A percentile compares a stretch with the other conserved stretches of the same genome.
phyloP scores from a whole-genome alignment of 2,329 filamentous ascomycete genomes.

The Xylaria sp. region DNA sequence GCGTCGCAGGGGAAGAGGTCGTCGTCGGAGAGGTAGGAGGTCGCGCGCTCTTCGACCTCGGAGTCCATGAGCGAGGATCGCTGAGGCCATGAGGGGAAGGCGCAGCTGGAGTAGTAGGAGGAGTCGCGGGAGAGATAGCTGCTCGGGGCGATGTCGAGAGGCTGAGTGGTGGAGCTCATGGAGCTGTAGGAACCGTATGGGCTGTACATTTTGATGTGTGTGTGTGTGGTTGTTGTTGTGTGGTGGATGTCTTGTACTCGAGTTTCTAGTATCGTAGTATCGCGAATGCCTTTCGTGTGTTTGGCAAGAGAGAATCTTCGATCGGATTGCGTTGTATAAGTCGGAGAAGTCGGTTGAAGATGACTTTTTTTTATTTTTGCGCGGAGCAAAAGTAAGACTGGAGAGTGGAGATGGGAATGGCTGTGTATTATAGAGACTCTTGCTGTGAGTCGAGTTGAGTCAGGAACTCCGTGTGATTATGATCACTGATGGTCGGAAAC shows the following conservation, averaged over 20 bases:
- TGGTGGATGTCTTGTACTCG: background rate
- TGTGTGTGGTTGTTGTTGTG: background rate
- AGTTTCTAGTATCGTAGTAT: background rate
- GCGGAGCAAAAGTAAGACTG: background rate
- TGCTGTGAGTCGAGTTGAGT: constrained; percentile 13
- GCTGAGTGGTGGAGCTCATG: constrained; percentile 32
- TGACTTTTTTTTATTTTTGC: background rate
- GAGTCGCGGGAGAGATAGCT: constrained; percentile 29
- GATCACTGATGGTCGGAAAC: constrained; percentile 19
- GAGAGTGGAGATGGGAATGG: background rate
- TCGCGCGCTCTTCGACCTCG: constrained; percentile 37
- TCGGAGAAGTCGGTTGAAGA: background rate
- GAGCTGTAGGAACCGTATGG: constrained; percentile 36
- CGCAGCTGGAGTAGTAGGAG: constrained; percentile 34
- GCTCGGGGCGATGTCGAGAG: constrained; percentile 31
- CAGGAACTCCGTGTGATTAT: constrained; percentile 14
- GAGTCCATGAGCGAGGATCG: constrained; percentile 33
- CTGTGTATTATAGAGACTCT: constrained; percentile 16
- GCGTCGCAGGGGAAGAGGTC: constrained; percentile 52
- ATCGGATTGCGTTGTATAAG: constrained; percentile 8
- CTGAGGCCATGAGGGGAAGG: constrained; percentile 41
- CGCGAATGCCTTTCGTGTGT: constrained; percentile 4
- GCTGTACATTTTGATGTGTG: constrained; percentile 28
- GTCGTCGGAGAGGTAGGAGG: constrained; percentile 58
- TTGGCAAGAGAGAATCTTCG: background rate